Percentiles rank a stretch among this genome's conserved stretches.
These are phyloP conservation scores for Aspergillus cavernicola DNA, from an alignment of 495 filamentous ascomycete species.

Conservation along the genomic window DNA sequence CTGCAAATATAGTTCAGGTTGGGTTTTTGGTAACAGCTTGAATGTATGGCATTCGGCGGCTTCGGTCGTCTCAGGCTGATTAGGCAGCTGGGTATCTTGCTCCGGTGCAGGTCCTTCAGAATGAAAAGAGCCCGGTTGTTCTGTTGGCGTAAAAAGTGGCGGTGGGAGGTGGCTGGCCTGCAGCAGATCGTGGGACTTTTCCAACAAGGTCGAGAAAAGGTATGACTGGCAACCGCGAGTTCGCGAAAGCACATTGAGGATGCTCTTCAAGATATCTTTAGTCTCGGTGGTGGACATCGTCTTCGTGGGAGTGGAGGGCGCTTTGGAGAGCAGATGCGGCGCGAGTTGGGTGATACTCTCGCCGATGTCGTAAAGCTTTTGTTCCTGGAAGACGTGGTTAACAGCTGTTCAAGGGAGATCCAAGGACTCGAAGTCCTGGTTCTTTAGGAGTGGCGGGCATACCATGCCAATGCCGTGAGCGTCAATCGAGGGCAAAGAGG, in stretches of 20 bases:
- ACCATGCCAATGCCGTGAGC: conserved; percentile 7
- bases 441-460: too few species aligned
- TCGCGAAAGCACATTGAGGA: not conserved
- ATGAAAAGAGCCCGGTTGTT: too few species aligned
- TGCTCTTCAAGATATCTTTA: not conserved
- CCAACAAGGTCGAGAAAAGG: not conserved
- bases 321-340: not conserved
- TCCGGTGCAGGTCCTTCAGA: too few species aligned
- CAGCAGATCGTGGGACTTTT: conserved; percentile 1
- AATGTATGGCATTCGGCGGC: too few species aligned
- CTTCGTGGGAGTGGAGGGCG: not conserved
- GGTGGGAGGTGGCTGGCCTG: not conserved
- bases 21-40: too few species aligned
- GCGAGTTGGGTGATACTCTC: conserved; percentile 3
- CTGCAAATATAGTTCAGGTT: too few species aligned
- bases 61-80: too few species aligned
- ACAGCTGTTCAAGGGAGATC: too few species aligned
- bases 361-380: conserved; percentile 4
- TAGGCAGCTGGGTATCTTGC: too few species aligned
- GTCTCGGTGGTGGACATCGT: not conserved
- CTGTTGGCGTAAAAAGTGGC: not conserved
- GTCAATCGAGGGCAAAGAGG: not conserved
- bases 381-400: not conserved
- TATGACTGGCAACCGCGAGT: conserved; percentile 1
- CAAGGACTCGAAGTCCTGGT: too few species aligned